Evolutionary conservation across 1,284 basidiomycete genomes (phyloP).

Genomic region (Prillingera fragicola): DNA sequence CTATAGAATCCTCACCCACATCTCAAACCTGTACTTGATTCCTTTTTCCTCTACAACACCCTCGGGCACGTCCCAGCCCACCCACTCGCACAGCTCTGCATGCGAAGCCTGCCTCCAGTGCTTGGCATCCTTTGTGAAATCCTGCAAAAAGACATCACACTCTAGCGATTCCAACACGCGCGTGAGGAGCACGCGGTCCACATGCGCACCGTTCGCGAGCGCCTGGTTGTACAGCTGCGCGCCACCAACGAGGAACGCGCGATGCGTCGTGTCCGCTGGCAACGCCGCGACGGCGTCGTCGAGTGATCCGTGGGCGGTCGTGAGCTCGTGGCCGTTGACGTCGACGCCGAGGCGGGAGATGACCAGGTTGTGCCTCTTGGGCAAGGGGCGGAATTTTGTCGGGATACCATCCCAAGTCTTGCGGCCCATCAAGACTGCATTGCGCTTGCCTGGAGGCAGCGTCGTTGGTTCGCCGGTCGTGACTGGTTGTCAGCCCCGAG

Average conservation of each 20-base stretch:
- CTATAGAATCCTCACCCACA: constrained; percentile 60
- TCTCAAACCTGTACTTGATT: constrained; percentile 79
- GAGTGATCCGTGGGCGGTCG: constrained; percentile 33
- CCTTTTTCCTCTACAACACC: constrained; percentile 75
- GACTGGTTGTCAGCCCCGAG: constrained; percentile 20
- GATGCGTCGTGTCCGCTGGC: constrained; percentile 20
- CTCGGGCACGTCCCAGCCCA: constrained; percentile 67
- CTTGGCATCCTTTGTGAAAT: constrained; percentile 55
- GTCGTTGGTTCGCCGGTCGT: constrained; percentile 34
- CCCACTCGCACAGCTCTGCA: constrained; percentile 64
- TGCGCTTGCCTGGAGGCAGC: constrained; percentile 50
- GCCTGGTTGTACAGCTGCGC: constrained; percentile 73
- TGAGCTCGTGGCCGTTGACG: constrained; percentile 53
- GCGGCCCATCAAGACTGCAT: constrained; percentile 91
- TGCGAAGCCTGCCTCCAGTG: constrained; percentile 61
- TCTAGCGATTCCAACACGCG: constrained; percentile 63
- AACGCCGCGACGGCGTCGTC: constrained; percentile 29
- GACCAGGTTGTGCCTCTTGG: constrained; percentile 72
- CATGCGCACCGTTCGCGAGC: constrained; percentile 53
- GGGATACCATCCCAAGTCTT: constrained; percentile 99
- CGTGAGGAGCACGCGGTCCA: constrained; percentile 80
- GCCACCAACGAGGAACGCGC: constrained; percentile 81
- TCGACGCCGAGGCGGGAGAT: constrained; percentile 63
- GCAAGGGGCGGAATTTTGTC: constrained; percentile 74
- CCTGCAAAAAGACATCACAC: constrained; percentile 82